These are phyloP conservation scores for Cymbopogon citratus DNA, from an alignment of 176 grass and related monocot species.

Conservation along the genomic window DNA sequence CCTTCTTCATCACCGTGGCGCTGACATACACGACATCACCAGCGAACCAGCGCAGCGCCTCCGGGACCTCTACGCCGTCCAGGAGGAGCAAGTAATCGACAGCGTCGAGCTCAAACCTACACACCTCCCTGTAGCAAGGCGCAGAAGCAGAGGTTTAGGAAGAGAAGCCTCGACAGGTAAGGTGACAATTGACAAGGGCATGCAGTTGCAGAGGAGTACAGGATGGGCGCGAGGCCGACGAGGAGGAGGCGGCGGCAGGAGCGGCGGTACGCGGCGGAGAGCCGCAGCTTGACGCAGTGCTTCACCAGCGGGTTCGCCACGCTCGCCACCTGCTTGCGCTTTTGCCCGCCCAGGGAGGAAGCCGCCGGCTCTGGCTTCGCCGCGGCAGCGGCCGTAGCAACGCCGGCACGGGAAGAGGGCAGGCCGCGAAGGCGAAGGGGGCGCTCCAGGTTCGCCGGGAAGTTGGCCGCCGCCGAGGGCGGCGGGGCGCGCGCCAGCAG, in stretches of 20 bases:
- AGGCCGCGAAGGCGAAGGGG: background rate
- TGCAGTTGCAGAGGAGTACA: conserved; percentile 33
- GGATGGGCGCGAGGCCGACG: conserved; percentile 69
- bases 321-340: conserved; percentile 65
- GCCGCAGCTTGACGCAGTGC: conserved; percentile 87
- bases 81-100: conserved; percentile 61
- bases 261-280: conserved; percentile 64
- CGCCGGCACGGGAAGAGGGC: background rate
- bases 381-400: background rate
- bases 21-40: conserved; percentile 46
- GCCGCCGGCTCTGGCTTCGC: background rate
- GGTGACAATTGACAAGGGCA: background rate
- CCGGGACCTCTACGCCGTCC: conserved; percentile 40
- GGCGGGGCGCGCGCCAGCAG: conserved; percentile 25
- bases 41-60: conserved; percentile 29
- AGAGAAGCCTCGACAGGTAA: background rate
- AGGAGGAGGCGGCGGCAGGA: conserved; percentile 51
- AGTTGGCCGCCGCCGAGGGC: background rate
- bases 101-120: conserved; percentile 31
- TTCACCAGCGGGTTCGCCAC: conserved; percentile 83
- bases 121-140: conserved; percentile 54
- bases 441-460: background rate
- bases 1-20: conserved; percentile 71
- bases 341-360: conserved; percentile 24
- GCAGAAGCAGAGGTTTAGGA: background rate